phyloP scores from a whole-genome alignment of 441 rosid species.

The Monsonia emarginata region DNA sequence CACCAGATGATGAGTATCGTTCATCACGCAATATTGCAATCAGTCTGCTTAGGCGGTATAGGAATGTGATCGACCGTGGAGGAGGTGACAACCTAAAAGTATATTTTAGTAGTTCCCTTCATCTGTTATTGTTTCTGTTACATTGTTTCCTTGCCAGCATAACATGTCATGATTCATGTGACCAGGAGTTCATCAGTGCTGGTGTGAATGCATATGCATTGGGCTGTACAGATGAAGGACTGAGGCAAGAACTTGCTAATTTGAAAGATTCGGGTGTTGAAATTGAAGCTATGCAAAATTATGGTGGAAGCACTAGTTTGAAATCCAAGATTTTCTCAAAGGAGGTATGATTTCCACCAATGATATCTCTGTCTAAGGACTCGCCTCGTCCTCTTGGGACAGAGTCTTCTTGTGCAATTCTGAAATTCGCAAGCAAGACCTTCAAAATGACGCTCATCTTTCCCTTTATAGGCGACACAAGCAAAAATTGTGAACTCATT shows the following conservation, averaged over 20 bases:
- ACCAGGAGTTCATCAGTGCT: conserved; percentile 71
- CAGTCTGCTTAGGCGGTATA: conserved; percentile 72
- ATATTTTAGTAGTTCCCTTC: conserved; percentile 23
- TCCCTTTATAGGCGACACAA: too few species aligned
- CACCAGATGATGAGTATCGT: conserved; percentile 69
- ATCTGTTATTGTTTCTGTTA: conserved; percentile 8
- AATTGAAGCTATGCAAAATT: conserved; percentile 51
- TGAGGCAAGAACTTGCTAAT: conserved; percentile 58
- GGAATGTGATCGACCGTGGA: conserved; percentile 71
- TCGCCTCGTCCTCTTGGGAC: too few species aligned
- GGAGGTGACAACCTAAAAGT: conserved; percentile 87
- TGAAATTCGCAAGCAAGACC: too few species aligned
- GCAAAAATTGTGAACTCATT: too few species aligned
- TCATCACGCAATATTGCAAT: conserved; percentile 78
- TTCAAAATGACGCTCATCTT: too few species aligned
- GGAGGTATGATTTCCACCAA: conserved; percentile 34
- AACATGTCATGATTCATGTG: conserved; percentile 13
- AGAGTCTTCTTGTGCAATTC: too few species aligned
- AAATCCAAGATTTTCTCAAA: conserved; percentile 45
- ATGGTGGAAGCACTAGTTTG: conserved; percentile 53
- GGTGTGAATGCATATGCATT: conserved; percentile 80
- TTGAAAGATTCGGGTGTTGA: conserved; percentile 56
- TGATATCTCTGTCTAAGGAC: too few species aligned
- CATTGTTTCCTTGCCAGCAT: conserved; percentile 6
- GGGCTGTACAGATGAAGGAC: conserved; percentile 73